Base-by-base conservation (phyloP, 441 rosid species). In the Omphalea diandra region DNA sequence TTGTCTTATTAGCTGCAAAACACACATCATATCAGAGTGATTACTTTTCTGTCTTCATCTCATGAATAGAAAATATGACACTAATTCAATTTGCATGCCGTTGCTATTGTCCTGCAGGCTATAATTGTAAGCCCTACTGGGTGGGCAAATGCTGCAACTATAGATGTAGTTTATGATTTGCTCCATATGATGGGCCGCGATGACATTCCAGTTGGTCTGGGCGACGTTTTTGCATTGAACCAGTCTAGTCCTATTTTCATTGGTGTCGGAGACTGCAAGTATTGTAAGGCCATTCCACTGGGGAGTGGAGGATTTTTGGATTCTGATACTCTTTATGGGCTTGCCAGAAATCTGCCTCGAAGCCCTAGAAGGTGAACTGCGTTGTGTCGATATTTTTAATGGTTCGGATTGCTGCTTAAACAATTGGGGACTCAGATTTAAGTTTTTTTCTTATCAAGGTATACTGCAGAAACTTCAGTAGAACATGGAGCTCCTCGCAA, bases 101-200 rank as follows among this genome's bases (percentile, higher is more conserved):
- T 56, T 35, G 64, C 31, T 63, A 1, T 63, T 40, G 63, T 65
- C 35, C 59, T 63, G 50, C 79, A 94, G 98, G 98, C 93, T 26
- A 86, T 94, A 54, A 68, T 94, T 57, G 93, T 90, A 53, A 90
- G 83, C 75, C 96, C 98, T 40, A 88, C 83, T 0, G 98, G 98
- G 1, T 94, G 98, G 98, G 97, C 98, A 50, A 91, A 87, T 74
- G 89, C 97, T 54, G 98, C 98, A 59, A 90, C 97, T 1, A 83
- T 91, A 1, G 98, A 94, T 70, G 79, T 85, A 31, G 76, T 94
- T 47, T 94, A 94, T 59, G 98, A 94, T 77, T 70, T 94, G 44
- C 84, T 91, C 73, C 98, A 94, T 75, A 94, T 94, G 97, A 94
- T 91, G 98, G 97, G 98, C 31, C 97, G 98, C 0, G 97, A 94